These are phyloP conservation scores for Rhodotorula kratochvilovae DNA, from an alignment of 768 basidiomycete genomes.

Conservation along the genomic window DNA sequence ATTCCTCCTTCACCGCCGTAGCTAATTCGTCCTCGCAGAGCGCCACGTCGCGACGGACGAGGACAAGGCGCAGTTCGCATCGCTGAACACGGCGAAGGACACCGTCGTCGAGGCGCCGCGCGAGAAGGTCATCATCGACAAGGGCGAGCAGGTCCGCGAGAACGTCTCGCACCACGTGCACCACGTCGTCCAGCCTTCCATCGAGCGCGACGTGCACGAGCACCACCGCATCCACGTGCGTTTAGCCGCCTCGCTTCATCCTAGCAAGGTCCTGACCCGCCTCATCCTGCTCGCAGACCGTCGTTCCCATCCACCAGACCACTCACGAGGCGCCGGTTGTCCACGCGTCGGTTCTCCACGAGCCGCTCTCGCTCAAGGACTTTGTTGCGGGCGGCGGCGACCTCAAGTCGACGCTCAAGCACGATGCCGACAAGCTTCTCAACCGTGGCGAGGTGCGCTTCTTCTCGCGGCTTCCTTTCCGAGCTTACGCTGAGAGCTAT, in stretches of 20 bases:
- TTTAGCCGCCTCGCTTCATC: neutral
- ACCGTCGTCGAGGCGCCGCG: constrained; percentile 1
- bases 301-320: constrained; percentile 48
- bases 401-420: constrained; percentile 29
- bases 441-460: constrained; percentile 4
- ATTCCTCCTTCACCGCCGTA: constrained; percentile 22
- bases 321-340: constrained; percentile 47
- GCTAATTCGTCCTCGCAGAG: neutral
- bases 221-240: constrained; percentile 47
- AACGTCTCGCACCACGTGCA: constrained; percentile 36
- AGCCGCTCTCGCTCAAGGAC: constrained; percentile 36
- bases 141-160: constrained; percentile 22
- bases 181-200: constrained; percentile 47
- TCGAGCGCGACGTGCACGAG: constrained; percentile 49
- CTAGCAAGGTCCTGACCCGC: neutral
- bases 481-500: too few relatives aligned
- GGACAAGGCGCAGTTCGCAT: constrained; percentile 31
- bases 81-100: constrained; percentile 22
- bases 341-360: constrained; percentile 23
- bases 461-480: too few relatives aligned
- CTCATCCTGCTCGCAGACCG: constrained; percentile 10
- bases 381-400: constrained; percentile 31
- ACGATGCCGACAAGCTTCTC: constrained; percentile 19
- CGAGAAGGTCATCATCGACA: constrained; percentile 30
- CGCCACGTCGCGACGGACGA: constrained; percentile 34